Evolutionary conservation across 2,329 filamentous ascomycete genomes (phyloP).

Genomic region (Xylaria arbuscula): DNA sequence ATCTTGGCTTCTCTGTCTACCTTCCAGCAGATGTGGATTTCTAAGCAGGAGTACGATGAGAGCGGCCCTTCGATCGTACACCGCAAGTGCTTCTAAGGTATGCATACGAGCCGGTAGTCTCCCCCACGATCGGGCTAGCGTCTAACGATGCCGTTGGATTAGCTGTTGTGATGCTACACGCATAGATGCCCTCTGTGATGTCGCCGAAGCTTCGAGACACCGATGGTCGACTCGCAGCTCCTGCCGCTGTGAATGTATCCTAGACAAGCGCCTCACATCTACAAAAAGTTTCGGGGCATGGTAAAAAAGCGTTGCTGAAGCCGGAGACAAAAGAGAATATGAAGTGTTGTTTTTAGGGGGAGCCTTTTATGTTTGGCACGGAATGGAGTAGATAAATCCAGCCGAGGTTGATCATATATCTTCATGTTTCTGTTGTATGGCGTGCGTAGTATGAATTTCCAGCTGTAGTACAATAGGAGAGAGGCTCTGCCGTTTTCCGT

Average conservation of each 20-base stretch:
- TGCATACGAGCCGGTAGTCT: slow-evolving; percentile 39
- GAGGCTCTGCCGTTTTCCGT: slow-evolving; percentile 1
- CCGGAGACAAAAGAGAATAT: slow-evolving; percentile 57
- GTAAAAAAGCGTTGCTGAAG: slow-evolving; percentile 62
- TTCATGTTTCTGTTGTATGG: slow-evolving; percentile 58
- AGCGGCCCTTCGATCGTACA: slow-evolving; percentile 98
- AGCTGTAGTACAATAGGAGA: slow-evolving; percentile 28
- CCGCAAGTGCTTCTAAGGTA: slow-evolving; percentile 99
- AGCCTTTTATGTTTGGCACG: slow-evolving; percentile 57
- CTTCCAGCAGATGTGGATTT: slow-evolving; percentile 99
- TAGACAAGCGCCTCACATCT: slow-evolving; percentile 64
- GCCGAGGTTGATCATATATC: slow-evolving; percentile 68
- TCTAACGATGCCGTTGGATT: slow-evolving; percentile 20
- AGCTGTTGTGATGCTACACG: slow-evolving; percentile 41
- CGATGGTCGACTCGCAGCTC: slow-evolving; percentile 58
- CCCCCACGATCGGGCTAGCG: not conserved
- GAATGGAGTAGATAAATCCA: slow-evolving; percentile 62
- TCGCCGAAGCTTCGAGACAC: slow-evolving; percentile 58
- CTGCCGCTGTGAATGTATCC: slow-evolving; percentile 60
- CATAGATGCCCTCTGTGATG: slow-evolving; percentile 50
- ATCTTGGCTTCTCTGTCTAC: slow-evolving; percentile 99
- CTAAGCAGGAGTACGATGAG: slow-evolving; percentile 99
- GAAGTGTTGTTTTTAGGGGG: slow-evolving; percentile 62
- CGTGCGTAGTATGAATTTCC: slow-evolving; percentile 47
- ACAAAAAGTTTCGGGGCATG: slow-evolving; percentile 64